Evolutionary conservation across 2,329 filamentous ascomycete genomes (phyloP), one percentile per base, ranked within the genome.

Genomic region (Aspergillus fructus): DNA sequence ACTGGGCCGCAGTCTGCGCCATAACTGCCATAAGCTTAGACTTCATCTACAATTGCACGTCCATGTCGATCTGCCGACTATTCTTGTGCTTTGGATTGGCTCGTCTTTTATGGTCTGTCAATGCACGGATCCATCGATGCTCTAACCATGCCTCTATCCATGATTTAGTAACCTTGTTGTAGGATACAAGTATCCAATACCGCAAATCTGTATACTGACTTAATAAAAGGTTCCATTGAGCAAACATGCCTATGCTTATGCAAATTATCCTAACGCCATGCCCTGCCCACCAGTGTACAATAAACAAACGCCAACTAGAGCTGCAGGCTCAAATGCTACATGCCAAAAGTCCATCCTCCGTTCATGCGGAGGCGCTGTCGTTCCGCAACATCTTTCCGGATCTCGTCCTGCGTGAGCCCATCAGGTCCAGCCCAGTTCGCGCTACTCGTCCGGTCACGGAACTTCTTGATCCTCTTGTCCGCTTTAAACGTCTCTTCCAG

Each of bases 401-500:
- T 90, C 69, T 97, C 93, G 58, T 96, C 93, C 64, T 93, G 89
- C 0, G 93, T 97, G 65, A 99, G 80, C 45, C 83, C 81, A 73
- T 99, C 96, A 3, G 88, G 81, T 54, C 90, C 76, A 68, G 85
- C 88, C 94, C 94, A 99, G 77, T 96, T 96, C 37, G 96, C 96
- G 75, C 91, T 96, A 66, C 91, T 96, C 5, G 93, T 97, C 55
- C 94, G 85, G 51, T 90, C 88, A 17, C 96, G 86, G 81, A 97
- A 97, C 70, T 91, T 90, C 79, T 90, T 90, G 73, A 90, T 86
- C 62, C 93, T 91, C 73, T 92, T 92, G 74, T 89, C 93, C 73
- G 92, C 91, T 75, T 84, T 89, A 76, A 99, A 99, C 33, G 97
- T 92, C 71, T 97, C 93, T 68, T 99, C 96, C 88, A 99, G 94